Evolutionary conservation across 768 basidiomycete genomes (phyloP).

Genomic region (Trametes cingulata): DNA sequence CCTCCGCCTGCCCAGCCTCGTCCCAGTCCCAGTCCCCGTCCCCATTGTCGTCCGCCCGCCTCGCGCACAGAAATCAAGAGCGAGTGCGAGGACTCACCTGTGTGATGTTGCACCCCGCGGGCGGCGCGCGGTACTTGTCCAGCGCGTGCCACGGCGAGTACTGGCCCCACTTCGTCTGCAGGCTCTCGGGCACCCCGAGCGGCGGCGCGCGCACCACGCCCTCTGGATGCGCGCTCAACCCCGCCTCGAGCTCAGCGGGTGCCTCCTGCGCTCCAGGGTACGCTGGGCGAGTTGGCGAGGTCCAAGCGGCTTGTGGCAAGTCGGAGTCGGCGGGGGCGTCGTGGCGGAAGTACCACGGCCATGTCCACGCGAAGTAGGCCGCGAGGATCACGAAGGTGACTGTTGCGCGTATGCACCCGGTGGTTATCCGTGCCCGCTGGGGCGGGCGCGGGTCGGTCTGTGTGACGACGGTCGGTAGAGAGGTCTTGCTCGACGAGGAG

Average conservation of each 20-base stretch:
- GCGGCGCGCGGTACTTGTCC: conserved; percentile 46
- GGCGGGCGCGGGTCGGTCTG: background rate
- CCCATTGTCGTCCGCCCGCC: background rate
- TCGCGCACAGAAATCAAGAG: background rate
- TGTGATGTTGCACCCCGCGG: conserved; percentile 50
- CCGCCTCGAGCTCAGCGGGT: background rate
- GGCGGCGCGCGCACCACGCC: conserved; percentile 14
- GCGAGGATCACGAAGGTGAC: conserved; percentile 12
- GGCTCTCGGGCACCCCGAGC: conserved; percentile 13
- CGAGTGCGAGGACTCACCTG: conserved; percentile 43
- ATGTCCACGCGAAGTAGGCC: conserved; percentile 13
- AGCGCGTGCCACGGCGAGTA: conserved; percentile 63
- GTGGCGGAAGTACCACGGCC: conserved; percentile 9
- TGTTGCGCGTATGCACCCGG: conserved; percentile 15
- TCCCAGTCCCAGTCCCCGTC: background rate
- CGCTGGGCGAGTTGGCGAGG: background rate
- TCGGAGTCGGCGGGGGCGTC: background rate
- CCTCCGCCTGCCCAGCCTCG: background rate
- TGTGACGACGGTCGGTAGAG: conserved; percentile 1
- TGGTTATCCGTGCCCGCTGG: conserved; percentile 11
- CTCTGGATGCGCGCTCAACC: background rate
- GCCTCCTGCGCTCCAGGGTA: background rate
- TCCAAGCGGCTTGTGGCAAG: background rate
- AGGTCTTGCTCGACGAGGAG: conserved; percentile 10
- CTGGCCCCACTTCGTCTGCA: conserved; percentile 48